Evolutionary conservation across 228 moss, liverwort and hornwort genomes (phyloP), one percentile per base, ranked within the genome.

Genomic region (Sphagnum fallax): DNA sequence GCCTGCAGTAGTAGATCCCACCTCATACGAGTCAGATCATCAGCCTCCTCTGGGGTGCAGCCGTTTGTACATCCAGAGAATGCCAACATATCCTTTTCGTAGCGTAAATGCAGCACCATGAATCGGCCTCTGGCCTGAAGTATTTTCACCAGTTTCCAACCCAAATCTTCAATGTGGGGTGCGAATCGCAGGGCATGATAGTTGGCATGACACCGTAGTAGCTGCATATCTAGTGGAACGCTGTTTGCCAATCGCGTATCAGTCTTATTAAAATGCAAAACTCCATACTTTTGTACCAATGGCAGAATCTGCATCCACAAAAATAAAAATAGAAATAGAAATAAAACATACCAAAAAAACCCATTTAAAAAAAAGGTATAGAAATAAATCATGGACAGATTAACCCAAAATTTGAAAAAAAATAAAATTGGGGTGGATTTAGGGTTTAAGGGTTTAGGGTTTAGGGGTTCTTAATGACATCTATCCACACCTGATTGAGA

Each of bases 31-130:
- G 85, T 90, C 11, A 90, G 85, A 51, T 88, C 71, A 16, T 76
- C 80, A 48, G 90, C 88, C 73, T 90, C 90, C 57, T 80, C 72
- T 8, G 74, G 12, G 52, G 85, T 85, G 70, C 90, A 90, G 47
- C 90, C 88, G 47, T 90, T 79, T 47, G 90, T 83, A 76, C 90
- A 90, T 72, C 90, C 90, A 65, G 90, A 88, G 79, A 90, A 90
- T 4, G 88, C 85, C 62, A 90, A 74, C 90, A 90, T 90, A 49
- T 90, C 90, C 90, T 85, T 90, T 75, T 90, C 90, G 66, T 90
- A 90, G 50, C 90, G 85, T 50, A 90, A 82, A 72, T 90, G 90
- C 49, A 90, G 76, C 13, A 82, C 90, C 60, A 90, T 74, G 75
- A 88, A 90, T n/a, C 83, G 73, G 48, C 90, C 90, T 59, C 51